Evolutionary conservation across 805 yeast genomes (phyloP), one percentile per base, ranked within the genome.

Genomic region (Kodamaea neixiangensis): DNA sequence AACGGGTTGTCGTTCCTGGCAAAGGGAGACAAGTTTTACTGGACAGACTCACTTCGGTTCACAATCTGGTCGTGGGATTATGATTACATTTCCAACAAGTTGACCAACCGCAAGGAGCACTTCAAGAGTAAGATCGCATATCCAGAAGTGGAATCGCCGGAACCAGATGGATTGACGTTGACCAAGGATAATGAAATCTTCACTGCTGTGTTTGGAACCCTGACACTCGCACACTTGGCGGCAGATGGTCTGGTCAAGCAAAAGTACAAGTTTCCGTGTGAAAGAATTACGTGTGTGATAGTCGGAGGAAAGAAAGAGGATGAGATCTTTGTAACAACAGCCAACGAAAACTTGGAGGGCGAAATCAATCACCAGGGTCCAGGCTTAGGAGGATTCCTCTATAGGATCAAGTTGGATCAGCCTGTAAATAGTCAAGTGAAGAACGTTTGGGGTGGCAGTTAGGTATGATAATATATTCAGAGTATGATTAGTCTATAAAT

Each of bases 101-200:
- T 73, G 41, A 49, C 63, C 25, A 69, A 74, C 57, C 66, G 62
- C 43, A 22, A 34, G 38, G 56, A 58, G n/a, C 60, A 59, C 38
- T 49, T 69, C 17, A 58, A 67, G 37, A 50, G 58, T 39, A 56
- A 54, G 21, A 37, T 39, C 38, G 20, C 44, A 2, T 58, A 46
- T 47, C 61, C 60, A 18, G 62, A 42, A 38, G 50, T 37, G 5
- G 64, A 69, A 17, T 48, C 54, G 22, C 52, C 85, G 7, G 94
- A 83, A 57, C 97, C 97, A 0, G 97, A 91, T 65, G 97, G 97
- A 17, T 76, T 87, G 56, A 73, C 84, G 20, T 68, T 87, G 55
- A 81, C 87, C 39, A 67, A 67, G 2, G 66, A 73, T 31, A 85
- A 82, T 7, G 73, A 79, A 47, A 62, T 91, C 37, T 87, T 79